Percentiles rank a stretch among this genome's conserved stretches.
Conservation (phyloP, 345 rosid genomes). For the Stellera chamaejasme region DNA sequence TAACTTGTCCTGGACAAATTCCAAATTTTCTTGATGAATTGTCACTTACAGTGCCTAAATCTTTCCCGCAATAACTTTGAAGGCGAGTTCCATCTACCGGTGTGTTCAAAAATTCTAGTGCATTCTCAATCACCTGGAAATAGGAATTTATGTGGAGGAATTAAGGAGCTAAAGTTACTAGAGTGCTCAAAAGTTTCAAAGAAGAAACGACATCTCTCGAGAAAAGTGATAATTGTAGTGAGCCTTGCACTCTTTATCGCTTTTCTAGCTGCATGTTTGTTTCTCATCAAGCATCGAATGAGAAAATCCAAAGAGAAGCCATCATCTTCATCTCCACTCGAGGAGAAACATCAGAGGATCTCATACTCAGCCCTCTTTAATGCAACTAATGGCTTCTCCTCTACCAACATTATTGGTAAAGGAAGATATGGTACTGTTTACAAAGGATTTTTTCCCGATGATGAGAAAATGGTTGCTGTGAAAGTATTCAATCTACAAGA, state of each 20-base stretch:
- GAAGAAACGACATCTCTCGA: background rate
- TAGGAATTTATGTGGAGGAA: slow-evolving; percentile 9
- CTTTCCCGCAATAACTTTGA: slow-evolving; percentile 17
- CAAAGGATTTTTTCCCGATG: slow-evolving; percentile 11
- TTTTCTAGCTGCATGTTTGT: background rate
- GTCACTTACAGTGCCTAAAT: slow-evolving; percentile 2
- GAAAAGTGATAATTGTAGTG: background rate
- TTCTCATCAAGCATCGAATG: background rate
- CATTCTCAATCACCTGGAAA: slow-evolving; percentile 11
- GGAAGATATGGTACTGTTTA: slow-evolving; percentile 21
- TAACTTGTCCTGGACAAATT: slow-evolving; percentile 15
- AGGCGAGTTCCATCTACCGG: slow-evolving; percentile 13
- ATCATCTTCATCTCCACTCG: background rate
- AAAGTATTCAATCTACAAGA: slow-evolving; percentile 17
- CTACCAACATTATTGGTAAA: slow-evolving; percentile 1
- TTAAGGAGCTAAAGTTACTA: slow-evolving; percentile 2
- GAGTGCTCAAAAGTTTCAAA: slow-evolving; percentile 3
- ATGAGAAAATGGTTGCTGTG: slow-evolving; percentile 6
- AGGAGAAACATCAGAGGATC: background rate
- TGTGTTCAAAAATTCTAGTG: slow-evolving; percentile 12
- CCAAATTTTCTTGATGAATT: slow-evolving; percentile 7
- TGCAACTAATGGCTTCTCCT: slow-evolving; percentile 12
- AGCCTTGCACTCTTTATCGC: background rate
- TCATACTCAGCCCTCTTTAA: slow-evolving; percentile 10
- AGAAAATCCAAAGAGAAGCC: background rate